Base-by-base conservation (phyloP, 345 rosid species). In the Eucalyptus marginata region DNA sequence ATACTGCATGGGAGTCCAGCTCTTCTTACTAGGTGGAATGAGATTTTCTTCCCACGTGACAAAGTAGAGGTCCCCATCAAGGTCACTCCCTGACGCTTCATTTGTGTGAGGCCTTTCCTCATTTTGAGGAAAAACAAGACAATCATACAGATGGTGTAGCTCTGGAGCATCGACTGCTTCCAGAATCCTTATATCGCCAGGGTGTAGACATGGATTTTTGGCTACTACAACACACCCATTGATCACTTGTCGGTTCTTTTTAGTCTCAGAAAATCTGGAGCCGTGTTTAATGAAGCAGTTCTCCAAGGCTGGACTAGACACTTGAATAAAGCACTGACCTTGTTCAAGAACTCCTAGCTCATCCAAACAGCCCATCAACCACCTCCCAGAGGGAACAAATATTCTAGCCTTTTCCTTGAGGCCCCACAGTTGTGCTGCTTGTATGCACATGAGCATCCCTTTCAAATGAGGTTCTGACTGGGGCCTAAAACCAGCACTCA, bases 61-160 rank as follows among this genome's bases (percentile, higher is more conserved):
- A 86, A 96, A 96, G 90, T 96, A 97, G 49, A 96, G 92, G 90
- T 97, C 99, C 59, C 99, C 99, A 64, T 96, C 99, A 50, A 96
- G 97, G 90, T 97, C 99, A 95, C 99, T 96, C 58, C 99, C 99
- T 49, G 99, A 97, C 90, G 99, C 99, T 93, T 96, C 99, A 87
- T 97, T 90, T 66, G 99, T 52, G 88, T 97, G 99, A 3, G 99
- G 99, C 87, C 99, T 94, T 10, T 95, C 98, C 84, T 98, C 98
- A 76, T 95, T 96, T 87, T 96, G 98, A 80, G 99, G 99, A 91
- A 97, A 96, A 54, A 97, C 93, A 31, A 97, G 95, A 87, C 99
- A 96, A 91, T 96, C 99, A 88, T 93, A 91, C 86, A 97, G 88
- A 93, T 97, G 95, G 92, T 93, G 96, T 68, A 97, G 92, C 52